phyloP scores from a whole-genome alignment of 192 early-diverging fungal species.

The Coemansia sp. region DNA sequence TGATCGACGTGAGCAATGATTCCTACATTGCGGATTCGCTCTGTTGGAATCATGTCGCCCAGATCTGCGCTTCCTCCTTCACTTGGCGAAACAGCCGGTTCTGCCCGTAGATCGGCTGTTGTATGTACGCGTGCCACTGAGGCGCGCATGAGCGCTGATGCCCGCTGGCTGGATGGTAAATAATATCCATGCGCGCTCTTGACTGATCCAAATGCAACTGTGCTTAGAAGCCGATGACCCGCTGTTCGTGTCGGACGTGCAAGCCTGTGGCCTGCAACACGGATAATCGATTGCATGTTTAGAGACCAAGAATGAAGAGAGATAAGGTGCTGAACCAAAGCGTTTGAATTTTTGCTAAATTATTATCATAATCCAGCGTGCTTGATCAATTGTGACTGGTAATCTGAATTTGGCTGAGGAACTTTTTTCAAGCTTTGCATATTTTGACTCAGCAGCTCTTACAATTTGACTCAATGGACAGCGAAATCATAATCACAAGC shows the following conservation, averaged over 20 bases:
- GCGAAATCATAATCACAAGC: constrained; percentile 24
- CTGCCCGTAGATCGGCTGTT: background rate
- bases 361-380: background rate
- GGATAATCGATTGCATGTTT: constrained; percentile 6
- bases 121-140: constrained; percentile 3
- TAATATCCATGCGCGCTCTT: background rate
- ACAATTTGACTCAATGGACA: constrained; percentile 13
- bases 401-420: background rate
- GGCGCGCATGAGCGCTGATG: background rate
- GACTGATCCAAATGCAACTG: background rate
- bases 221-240: background rate
- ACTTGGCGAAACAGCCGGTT: background rate
- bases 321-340: background rate
- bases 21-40: constrained; percentile 55
- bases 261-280: background rate
- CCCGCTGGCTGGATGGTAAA: background rate
- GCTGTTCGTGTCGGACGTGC: background rate
- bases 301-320: background rate
- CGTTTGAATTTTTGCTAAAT: background rate
- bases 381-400: background rate
- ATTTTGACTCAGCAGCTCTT: background rate
- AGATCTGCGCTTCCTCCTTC: constrained; percentile 19
- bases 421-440: background rate
- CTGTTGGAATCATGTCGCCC: constrained; percentile 49
- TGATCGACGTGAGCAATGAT: constrained; percentile 86